Base-by-base conservation (phyloP, 1,284 basidiomycete genomes). In the Flammula alnicola region DNA sequence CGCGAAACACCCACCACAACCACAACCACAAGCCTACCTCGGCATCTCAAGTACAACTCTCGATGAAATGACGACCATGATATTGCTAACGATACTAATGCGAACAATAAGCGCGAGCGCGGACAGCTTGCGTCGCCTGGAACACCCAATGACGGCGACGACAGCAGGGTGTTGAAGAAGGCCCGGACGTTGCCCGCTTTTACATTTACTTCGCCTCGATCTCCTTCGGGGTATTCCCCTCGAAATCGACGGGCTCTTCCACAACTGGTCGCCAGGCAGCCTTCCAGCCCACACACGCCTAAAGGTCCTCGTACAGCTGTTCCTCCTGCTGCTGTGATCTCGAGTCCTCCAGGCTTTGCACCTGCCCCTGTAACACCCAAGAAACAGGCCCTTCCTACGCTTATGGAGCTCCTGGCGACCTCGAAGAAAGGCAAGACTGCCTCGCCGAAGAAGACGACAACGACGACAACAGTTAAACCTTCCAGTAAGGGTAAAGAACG, bases 351-450 rank as follows among this genome's bases (percentile, higher is more conserved):
- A 5, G 20, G 7, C 27, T 19, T n/a, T 17, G 31, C 47, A 8
- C 20, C 40, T 12, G 7, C 25, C 12, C 52, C 42, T 19, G 44
- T 29, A 16, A 53, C 48, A 6, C 32, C 44, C 4, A 44, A 57
- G 44, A 49, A 41, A 25, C 31, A 33, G 8, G 12, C 36, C 1
- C 30, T 59, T 26, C 62, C 62, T 12, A 62, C 57, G 0, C 44
- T 63, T 8, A 60, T 52, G 7, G 60, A 60, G 27, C 54, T 63
- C 12, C 51, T 63, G 3, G 62, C 60, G 1, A 60, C 53, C 31
- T 45, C 56, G 14, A 57, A 51, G 52, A 61, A 54, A 36, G 42
- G 17, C n/a, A 58, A 58, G 32, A 45, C 38, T 5, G 3, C 40
- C 7, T 14, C 39, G 40, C 12, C 41, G 14, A 39, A n/a, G n/a